Base-by-base conservation (phyloP, 169 alveolate genomes). In the Eimeria maxima region DNA sequence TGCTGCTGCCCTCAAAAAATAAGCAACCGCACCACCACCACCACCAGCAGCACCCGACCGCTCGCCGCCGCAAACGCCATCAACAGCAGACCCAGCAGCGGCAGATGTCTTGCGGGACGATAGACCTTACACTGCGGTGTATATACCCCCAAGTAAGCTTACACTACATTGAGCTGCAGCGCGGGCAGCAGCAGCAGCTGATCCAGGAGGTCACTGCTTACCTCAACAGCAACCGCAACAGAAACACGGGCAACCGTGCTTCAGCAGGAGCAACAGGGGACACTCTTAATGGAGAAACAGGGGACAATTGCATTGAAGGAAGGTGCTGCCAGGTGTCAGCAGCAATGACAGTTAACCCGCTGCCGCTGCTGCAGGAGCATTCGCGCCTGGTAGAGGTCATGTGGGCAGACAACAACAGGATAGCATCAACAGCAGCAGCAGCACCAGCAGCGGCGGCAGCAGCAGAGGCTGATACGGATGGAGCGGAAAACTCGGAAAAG, bases 341-440 rank as follows among this genome's bases (percentile, higher is more conserved):
- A 55, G 74, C 93, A 29, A 84, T 84, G 78, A 57, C 93, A 13
- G 93, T 84, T 1, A 53, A 84, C n/a, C 55, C 78, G 24, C 13
- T 38, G 38, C 93, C 80, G 93, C 93, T 84, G 74, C 93, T 84
- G 93, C 93, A 84, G 93, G 63, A 55, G 80, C 93, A 84, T n/a
- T 33, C 76, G 93, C 74, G 60, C 11, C n/a, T 84, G 78, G 93
- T 60, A 69, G 93, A 55, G 60, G 74, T 44, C 2, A 84, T 84
- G 93, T 60, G 93, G 93, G 47, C 74, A 4, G 78, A 57, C 93
- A 84, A 84, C 78, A 69, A 84, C 71, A 65, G 80, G 44, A 65
- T 84, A 33, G 93, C 93, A 55, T 76, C 53, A 29, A 78, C 93
- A 14, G 93, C 93, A 29, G 93, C 93, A 44, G 80, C 93, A 33